Evolutionary conservation across 1,284 basidiomycete genomes (phyloP), one percentile per base, ranked within the genome.

Genomic region (Pisolithus thermaeus): DNA sequence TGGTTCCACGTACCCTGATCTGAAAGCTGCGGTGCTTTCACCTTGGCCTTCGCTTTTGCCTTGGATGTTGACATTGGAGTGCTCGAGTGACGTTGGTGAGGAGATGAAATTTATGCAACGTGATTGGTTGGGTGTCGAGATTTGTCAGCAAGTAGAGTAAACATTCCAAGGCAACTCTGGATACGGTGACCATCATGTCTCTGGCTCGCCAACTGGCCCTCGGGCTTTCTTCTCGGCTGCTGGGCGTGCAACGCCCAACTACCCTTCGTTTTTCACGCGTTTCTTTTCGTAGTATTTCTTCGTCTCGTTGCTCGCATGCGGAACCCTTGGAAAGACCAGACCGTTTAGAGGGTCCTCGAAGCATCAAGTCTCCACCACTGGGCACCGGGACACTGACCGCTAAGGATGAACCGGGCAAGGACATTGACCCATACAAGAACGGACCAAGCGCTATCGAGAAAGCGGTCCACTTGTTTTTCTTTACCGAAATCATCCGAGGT

Each of bases 401-500:
- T 54, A 58, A 68, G 56, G 73, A 78, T 55, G 71, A 77, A 49
- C 69, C 73, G 0, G 79, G 75, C 40, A 78, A 76, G 47, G 73
- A 81, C 59, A 62, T 79, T 4, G 74, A 87, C 62, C 80, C 82
- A 39, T 92, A 90, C 75, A 79, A 80, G 62, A 75, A 73, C 47
- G 94, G 93, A 1, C 92, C 90, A 18, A 86, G 86, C 65, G 92
- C 95, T 35, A 75, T 97, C 49, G 92, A 98, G 77, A 99, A 99
- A 73, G 95, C 96, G 39, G 87, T 90, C 44, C 90, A 96, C 70
- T 68, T 97, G 47, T 98, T 99, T 80, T 98, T 99, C 81, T 94
- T 99, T 70, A 98, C 96, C 55, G 97, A 99, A 74, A 97, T 99
- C 62, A 74, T 96, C 59, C 79, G 96, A 76, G 95, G 95, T 93